Evolutionary conservation across 805 yeast species (phyloP), one percentile per base, ranked within the genome.

Genomic region (Priceomyces castillae): DNA sequence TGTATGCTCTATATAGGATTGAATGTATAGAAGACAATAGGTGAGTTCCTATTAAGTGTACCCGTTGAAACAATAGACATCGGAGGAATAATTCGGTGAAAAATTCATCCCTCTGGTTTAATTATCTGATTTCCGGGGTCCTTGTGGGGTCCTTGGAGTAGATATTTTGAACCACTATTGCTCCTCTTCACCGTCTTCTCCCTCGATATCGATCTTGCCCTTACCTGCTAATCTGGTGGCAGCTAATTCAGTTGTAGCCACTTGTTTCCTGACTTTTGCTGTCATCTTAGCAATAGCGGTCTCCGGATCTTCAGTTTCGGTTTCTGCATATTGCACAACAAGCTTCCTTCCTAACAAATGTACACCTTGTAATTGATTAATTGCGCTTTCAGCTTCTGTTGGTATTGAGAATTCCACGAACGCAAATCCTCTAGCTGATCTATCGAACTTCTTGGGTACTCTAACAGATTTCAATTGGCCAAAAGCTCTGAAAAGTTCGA

Each of bases 391-490:
- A 1, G 99, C 97, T 65, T 94, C 99, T 62, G 88, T 66, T 17
- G 87, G 76, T 33, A 94, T 71, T 9, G 86, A 72, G 60, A 86
- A 94, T 67, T 94, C 99, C 37, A 95, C 96, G 64, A 94, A 94
- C 0, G 98, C 99, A 73, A 94, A 94, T 61, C 99, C 99, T 62
- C 99, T 82, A 10, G 97, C 95, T 30, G 89, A 78, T 60, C 85
- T 86, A 74, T 94, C 95, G 71, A 92, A 90, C 64, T 94, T 94
- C 79, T 86, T 86, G 25, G 99, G 99, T 39, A 94, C 92, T 59
- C 99, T 82, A 34, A 90, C 97, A 2, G 97, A 86, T 57, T 90
- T 88, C 58, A 94, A 74, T 66, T 87, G 90, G 46, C 99, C 99
- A 69, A 92, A 94, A 1, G 98, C 84, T 46, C 94, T 90, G 67